phyloP scores from a whole-genome alignment of 495 filamentous ascomycete species.

The Podospora pseudoanserina region DNA sequence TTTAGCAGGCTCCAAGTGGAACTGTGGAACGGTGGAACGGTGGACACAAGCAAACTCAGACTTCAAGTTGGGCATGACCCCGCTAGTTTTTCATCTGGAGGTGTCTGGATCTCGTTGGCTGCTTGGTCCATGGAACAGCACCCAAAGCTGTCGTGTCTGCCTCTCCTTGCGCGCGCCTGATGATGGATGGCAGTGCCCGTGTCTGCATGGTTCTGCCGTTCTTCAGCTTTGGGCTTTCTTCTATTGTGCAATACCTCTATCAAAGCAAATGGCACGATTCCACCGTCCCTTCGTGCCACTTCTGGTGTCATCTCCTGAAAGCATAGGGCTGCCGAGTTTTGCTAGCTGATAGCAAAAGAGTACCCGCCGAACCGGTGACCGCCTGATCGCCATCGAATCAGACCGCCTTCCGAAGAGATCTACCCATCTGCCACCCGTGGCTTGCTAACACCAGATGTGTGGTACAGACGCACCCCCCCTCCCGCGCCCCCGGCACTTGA shows the following conservation, averaged over 20 bases:
- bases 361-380: background rate
- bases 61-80: background rate
- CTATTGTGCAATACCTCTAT: background rate
- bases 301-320: conserved; percentile 12
- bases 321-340: conserved; percentile 5
- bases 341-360: background rate
- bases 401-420: conserved; percentile 2
- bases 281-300: conserved; percentile 8
- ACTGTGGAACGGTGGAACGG: too few species aligned
- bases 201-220: background rate
- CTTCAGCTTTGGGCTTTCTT: background rate
- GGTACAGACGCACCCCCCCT: background rate
- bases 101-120: background rate
- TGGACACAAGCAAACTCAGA: background rate
- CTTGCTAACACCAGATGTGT: background rate
- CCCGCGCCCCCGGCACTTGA: background rate
- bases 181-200: background rate
- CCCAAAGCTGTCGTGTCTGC: background rate
- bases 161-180: background rate
- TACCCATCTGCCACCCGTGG: background rate
- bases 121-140: background rate
- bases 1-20: too few species aligned
- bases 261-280: background rate
- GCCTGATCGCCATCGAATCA: conserved; percentile 19
- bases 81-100: background rate